Evolutionary conservation across 1,139 yeast genomes (phyloP).

Genomic region (Wickerhamiella pararugosa): DNA sequence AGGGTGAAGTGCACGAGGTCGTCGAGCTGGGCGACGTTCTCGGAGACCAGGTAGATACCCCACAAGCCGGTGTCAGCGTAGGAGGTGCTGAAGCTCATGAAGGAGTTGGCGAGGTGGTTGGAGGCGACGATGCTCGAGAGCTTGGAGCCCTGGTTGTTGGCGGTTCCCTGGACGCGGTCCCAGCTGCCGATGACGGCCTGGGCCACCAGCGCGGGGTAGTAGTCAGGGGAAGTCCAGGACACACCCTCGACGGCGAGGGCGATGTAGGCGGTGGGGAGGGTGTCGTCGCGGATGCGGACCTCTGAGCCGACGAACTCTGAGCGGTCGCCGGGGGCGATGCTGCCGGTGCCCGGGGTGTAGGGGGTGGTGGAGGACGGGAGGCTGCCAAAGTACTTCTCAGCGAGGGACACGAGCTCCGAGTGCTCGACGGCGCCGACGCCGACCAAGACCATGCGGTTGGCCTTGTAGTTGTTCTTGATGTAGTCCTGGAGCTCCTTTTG

Average conservation of each 20-base stretch:
- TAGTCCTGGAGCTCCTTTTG: conserved; percentile 64
- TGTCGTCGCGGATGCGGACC: conserved; percentile 63
- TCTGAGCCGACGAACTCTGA: conserved; percentile 83
- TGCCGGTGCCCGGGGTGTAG: conserved; percentile 51
- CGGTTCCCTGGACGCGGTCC: conserved; percentile 87
- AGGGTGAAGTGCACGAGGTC: conserved; percentile 57
- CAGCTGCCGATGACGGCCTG: conserved; percentile 95
- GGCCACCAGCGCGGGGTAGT: conserved; percentile 87
- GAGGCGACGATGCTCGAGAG: conserved; percentile 65
- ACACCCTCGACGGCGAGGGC: conserved; percentile 97
- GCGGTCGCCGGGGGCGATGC: conserved; percentile 43
- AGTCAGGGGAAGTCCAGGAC: conserved; percentile 92
- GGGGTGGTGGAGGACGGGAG: conserved; percentile 43
- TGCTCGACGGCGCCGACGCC: conserved; percentile 94
- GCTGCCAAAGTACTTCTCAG: conserved; percentile 61
- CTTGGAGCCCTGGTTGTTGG: conserved; percentile 79
- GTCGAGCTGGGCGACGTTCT: conserved; percentile 50
- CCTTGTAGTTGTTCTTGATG: conserved; percentile 76
- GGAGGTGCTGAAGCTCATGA: conserved; percentile 92
- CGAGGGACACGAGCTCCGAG: conserved; percentile 61
- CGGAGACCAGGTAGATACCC: conserved; percentile 90
- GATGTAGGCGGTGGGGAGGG: conserved; percentile 78
- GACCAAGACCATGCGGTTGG: conserved; percentile 93
- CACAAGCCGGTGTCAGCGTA: conserved; percentile 95
- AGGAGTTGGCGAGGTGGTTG: conserved; percentile 74